Conservation (phyloP, 225 moss, liverwort and hornwort species). For the Ulota crispa region DNA sequence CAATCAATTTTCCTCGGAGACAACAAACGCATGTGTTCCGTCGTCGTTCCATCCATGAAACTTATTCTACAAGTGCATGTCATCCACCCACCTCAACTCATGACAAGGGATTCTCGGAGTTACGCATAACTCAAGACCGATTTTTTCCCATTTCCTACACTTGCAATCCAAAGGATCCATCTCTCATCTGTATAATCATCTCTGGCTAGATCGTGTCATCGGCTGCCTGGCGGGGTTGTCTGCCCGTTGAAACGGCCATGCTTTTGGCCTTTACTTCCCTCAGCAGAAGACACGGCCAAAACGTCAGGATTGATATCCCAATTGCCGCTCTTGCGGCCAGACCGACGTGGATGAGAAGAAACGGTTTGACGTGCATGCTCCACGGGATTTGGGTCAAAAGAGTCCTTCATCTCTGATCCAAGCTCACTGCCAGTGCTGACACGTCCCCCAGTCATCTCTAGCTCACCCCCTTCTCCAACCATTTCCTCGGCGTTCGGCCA, state of each 20-base stretch:
- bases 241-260: slow-evolving; percentile 69
- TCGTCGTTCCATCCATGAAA: slow-evolving; percentile 22
- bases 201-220: slow-evolving; percentile 42
- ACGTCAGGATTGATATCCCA: slow-evolving; percentile 97
- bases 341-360: slow-evolving; percentile 71
- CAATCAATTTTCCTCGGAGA: background rate
- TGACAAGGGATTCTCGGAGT: slow-evolving; percentile 11
- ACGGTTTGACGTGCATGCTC: slow-evolving; percentile 59
- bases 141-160: background rate
- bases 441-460: slow-evolving; percentile 79
- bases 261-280: slow-evolving; percentile 30
- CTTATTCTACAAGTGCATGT: slow-evolving; percentile 52
- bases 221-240: slow-evolving; percentile 64
- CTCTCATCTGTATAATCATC: background rate
- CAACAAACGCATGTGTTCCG: background rate
- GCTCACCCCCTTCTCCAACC: slow-evolving; percentile 62
- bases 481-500: slow-evolving; percentile 69
- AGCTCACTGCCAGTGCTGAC: slow-evolving; percentile 95
- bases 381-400: slow-evolving; percentile 67
- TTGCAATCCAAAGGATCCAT: slow-evolving; percentile 7
- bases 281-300: slow-evolving; percentile 68
- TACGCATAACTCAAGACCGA: slow-evolving; percentile 7
- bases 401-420: slow-evolving; percentile 79
- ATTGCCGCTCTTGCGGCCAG: slow-evolving; percentile 89
- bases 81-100: slow-evolving; percentile 6